Evolutionary conservation across 176 grass and related monocot genomes (phyloP), one percentile per base, ranked within the genome.

Genomic region (Phyllostachys edulis): DNA sequence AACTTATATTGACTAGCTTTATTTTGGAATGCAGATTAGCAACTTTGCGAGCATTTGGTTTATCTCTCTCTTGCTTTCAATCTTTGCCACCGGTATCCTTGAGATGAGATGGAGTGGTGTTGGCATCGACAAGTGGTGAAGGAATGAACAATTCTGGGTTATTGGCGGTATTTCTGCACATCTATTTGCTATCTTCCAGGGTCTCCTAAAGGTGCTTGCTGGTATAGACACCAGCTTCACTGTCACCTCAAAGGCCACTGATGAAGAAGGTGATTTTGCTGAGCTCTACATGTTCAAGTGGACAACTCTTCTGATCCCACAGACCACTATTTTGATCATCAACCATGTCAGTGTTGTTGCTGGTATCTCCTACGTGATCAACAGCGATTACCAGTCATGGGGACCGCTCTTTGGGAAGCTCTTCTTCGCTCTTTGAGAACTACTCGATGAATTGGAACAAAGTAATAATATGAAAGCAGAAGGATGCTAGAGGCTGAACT

Each of bases 101-200:
- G 93, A 94, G 71, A 94, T 94, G 93, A 89, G 93, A 63, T 94
- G 93, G 93, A 94, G 93, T 73, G 93, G 93, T 72, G 90, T 94
- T 63, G 90, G 90, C 29, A 94, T 94, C 39, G 93, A 94, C 3
- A 88, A 94, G 73, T 92, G 93, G 93, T 94, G 93, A 90, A 94
- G 93, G 78, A 94, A 94, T 18, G 93, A 94, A 21, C 93, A 94
- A 56, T 94, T 94, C 65, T 94, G 93, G 90, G 90, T 94, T 62
- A 94, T 94, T 32, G 93, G 93, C 81, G 93, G 93, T n/a, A 89
- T 94, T 61, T 94, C 93, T 5, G 87, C 93, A 4, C 93, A 94
- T 72, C 80, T 92, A 14, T 94, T 94, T 67, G 93, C 90, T 0
- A 90, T 92, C 74, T 90, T 94, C 73, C 93, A 94, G 54, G 93